Percentiles rank a stretch among this genome's conserved stretches.
Evolutionary conservation across 148 eudicot species (phyloP).

Genomic region (Euryodendron excelsum): DNA sequence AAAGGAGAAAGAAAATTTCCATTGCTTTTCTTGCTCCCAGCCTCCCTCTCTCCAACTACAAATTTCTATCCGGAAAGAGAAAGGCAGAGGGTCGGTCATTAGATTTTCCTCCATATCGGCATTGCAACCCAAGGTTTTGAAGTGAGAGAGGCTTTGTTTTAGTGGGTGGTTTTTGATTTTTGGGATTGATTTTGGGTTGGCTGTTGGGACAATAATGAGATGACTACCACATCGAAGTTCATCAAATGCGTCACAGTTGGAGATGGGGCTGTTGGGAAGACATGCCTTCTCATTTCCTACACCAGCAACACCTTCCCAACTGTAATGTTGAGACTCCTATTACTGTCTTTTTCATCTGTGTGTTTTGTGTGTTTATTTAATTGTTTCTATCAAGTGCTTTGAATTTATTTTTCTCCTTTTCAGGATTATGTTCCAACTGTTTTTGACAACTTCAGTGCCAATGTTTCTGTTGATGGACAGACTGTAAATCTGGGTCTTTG

Average conservation of each 20-base stretch:
- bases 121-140: not conserved
- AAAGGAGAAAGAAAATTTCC: not conserved
- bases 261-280: slow-evolving; percentile 43
- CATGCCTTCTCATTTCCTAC: slow-evolving; percentile 40
- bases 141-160: not conserved
- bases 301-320: slow-evolving; percentile 40
- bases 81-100: too few relatives aligned
- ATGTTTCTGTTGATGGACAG: slow-evolving; percentile 31
- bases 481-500: slow-evolving; percentile 33
- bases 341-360: not conserved
- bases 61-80: too few relatives aligned
- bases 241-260: slow-evolving; percentile 41
- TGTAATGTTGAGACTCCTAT: too few relatives aligned
- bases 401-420: not conserved
- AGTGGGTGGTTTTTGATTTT: too few relatives aligned
- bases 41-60: not conserved
- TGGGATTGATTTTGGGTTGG: not conserved
- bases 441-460: slow-evolving; percentile 36
- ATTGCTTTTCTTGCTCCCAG: slow-evolving; percentile 14
- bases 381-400: not conserved
- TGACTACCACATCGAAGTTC: slow-evolving; percentile 27
- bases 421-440: slow-evolving; percentile 37
- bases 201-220: slow-evolving; percentile 10
- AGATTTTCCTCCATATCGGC: not conserved
- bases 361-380: not conserved